phyloP scores from a whole-genome alignment of 2,329 filamentous ascomycete genomes.

The Claviceps pazoutovae region DNA sequence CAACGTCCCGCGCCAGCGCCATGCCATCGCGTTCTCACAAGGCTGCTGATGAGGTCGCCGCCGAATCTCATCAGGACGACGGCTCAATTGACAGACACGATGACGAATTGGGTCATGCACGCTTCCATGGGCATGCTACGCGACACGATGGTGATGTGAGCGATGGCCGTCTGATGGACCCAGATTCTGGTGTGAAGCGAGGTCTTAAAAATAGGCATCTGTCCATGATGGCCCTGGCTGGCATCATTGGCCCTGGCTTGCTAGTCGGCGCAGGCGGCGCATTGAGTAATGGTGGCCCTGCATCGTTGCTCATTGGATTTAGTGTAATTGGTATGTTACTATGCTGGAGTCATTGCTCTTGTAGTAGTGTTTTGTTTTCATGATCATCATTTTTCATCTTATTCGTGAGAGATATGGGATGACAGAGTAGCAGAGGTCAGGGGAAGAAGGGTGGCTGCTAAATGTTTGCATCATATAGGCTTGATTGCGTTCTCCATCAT shows the following conservation, averaged over 20 bases:
- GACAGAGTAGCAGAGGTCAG: too few species aligned
- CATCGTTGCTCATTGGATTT: slow-evolving; percentile 60
- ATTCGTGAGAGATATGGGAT: not conserved
- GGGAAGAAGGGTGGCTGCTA: not conserved
- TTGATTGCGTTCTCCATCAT: slow-evolving; percentile 55
- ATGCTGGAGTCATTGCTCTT: too few species aligned
- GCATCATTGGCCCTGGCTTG: slow-evolving; percentile 54
- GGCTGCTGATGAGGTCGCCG: not conserved
- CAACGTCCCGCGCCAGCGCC: slow-evolving; percentile 1
- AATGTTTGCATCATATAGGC: slow-evolving; percentile 12
- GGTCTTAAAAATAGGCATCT: slow-evolving; percentile 55
- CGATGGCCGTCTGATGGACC: slow-evolving; percentile 36
- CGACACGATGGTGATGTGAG: slow-evolving; percentile 9
- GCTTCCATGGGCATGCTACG: slow-evolving; percentile 9
- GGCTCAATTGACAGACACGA: slow-evolving; percentile 10
- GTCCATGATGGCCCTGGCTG: slow-evolving; percentile 51
- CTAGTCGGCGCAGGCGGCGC: slow-evolving; percentile 60
- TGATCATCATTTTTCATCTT: not conserved
- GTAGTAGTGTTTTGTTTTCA: too few species aligned
- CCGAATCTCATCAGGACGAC: slow-evolving; percentile 5
- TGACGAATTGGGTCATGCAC: slow-evolving; percentile 5
- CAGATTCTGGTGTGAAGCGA: slow-evolving; percentile 51
- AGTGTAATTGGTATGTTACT: slow-evolving; percentile 40
- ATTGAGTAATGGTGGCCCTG: slow-evolving; percentile 54
- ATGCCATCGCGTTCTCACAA: slow-evolving; percentile 1